Evolutionary conservation across 2,329 filamentous ascomycete species (phyloP), one percentile per base, ranked within the genome.

Genomic region (Beauveria asiatica): DNA sequence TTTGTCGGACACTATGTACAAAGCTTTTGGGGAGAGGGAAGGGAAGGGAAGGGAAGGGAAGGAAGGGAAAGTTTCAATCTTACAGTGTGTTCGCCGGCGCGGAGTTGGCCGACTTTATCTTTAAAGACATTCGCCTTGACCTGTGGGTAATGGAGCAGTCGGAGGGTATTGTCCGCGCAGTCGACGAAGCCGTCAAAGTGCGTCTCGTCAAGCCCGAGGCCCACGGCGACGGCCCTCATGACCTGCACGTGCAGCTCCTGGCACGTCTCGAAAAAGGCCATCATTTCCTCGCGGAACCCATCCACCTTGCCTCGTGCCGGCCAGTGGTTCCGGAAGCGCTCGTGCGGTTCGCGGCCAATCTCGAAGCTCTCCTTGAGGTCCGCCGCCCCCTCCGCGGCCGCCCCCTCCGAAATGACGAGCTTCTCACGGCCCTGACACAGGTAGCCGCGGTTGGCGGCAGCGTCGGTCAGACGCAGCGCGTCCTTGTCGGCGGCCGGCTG

Each of bases 171-270:
- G 69, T 89, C 86, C 1, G 85, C 85, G 1, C 76, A 82, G 66
- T 88, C 83, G 0, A 90, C 86, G 69, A 83, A 95, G 5, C 71
- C 67, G 67, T 96, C 90, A 67, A 97, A 97, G 79, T 87, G 95
- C 4, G 67, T 68, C 67, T 86, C 81, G 0, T 85, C 81, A 17
- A 94, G 76, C 0, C 82, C 86, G 83, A 96, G 85, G 0, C 88
- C 91, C n/a, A 93, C 75, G 0, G 90, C 90, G 63, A 96, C 90
- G 9, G 90, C 89, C 5, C 87, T 79, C 90, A 96, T 95, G 21
- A 96, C 82, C 64, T 92, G 78, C 30, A 83, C 77, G 72, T 97
- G 89, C 59, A 97, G 72, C 16, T 75, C 70, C 71, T 91, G 89
- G 73, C 91, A 95, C 62, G 80, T 78, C n/a, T 80, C 79, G 65